Base-by-base conservation (phyloP, 2,329 filamentous ascomycete genomes). In the Huntiella moniliformis region DNA sequence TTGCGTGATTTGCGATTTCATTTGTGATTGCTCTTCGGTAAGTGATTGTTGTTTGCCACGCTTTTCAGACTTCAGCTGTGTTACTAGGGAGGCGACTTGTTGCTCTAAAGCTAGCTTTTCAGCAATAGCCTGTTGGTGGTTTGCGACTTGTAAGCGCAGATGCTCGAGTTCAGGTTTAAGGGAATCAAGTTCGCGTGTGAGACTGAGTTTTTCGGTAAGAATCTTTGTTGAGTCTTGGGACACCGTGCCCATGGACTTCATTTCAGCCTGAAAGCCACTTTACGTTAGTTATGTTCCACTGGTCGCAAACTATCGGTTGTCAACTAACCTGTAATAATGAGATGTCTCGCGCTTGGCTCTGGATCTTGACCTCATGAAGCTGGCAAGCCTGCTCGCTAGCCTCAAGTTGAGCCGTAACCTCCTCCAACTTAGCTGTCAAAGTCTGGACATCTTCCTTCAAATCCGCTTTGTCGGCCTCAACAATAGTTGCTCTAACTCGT, bases 31-130 rank as follows among this genome's bases (percentile, higher is more conserved):
- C 41, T 63, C 65, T 53, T 61, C 58, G 53, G 41, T 37, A 32
- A 57, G 53, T n/a, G 56, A 53, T 11, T 56, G 56, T 22, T 59
- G 53, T 28, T 57, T 59, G 2, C 58, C 58, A 46, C 58, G 56
- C 50, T 61, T 88, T 57, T 91, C 83, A 53, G 82, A 83, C 52
- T 87, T 83, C 2, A 94, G 68, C 54, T 93, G 82, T 38, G 84
- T 77, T 58, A 93, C 82, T 2, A 87, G 61, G 1, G 79, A 76
- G 55, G 71, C 79, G 22, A 94, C 60, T 60, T 91, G 82, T 40
- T 82, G 77, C 56, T 91, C 79, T 11, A 95, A 63, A 2, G 79
- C 71, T 39, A 88, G 67, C 59, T 92, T 94, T 57, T 93, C 85
- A 1, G 79, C 68, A 12, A 92, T 66, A 8, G 83, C 64, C 2